These are phyloP conservation scores for Metrosideros polymorpha DNA, from an alignment of 441 rosid genomes.

Conservation along the genomic window DNA sequence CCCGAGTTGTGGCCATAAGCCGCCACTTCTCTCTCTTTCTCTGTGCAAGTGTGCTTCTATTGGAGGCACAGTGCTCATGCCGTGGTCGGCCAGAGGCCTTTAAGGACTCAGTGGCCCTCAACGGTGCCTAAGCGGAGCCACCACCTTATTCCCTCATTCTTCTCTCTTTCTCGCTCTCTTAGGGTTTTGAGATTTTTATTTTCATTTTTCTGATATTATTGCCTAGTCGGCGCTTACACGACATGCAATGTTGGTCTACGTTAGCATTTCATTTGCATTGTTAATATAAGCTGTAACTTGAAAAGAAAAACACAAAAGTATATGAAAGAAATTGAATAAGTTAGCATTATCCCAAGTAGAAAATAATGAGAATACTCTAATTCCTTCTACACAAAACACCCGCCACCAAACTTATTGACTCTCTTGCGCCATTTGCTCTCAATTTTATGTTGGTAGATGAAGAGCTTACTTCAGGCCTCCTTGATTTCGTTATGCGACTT, in stretches of 20 bases:
- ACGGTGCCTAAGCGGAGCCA: background rate
- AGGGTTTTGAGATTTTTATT: background rate
- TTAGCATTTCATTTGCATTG: background rate
- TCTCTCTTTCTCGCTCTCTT: background rate
- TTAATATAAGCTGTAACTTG: background rate
- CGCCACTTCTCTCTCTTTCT: background rate
- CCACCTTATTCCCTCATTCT: background rate
- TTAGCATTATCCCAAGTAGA: background rate
- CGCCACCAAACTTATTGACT: background rate
- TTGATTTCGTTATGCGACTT: too few relatives aligned
- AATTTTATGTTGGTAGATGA: background rate
- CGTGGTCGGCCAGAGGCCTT: background rate
- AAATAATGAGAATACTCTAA: background rate
- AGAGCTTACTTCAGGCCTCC: too few relatives aligned
- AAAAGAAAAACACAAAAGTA: background rate
- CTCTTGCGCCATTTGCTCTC: background rate
- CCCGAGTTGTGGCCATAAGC: background rate
- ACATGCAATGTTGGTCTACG: background rate
- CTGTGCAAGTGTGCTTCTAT: background rate
- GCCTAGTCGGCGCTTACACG: background rate
- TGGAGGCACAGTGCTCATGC: background rate
- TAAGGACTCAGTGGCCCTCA: background rate
- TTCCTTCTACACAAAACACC: background rate
- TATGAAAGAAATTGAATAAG: background rate
- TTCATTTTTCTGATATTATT: background rate